A percentile compares a stretch with the other conserved stretches of the same genome.
Conservation (phyloP, 306 rosid genomes). For the Cucurbita moschata region DNA sequence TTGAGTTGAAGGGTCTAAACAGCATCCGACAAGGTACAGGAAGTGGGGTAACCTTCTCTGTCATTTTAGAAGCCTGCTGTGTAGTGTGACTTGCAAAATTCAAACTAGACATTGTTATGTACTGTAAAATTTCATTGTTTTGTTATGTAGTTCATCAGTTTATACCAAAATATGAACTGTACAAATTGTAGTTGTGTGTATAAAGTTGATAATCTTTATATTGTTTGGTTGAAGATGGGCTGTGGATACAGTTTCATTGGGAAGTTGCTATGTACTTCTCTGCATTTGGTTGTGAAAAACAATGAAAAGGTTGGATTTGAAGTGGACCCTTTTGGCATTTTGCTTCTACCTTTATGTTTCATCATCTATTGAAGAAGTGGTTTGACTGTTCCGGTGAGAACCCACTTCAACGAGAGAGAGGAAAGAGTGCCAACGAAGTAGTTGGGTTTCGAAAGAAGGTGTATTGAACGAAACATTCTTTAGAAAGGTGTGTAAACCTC, state of each 20-base stretch:
- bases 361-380: too few species aligned
- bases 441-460: too few species aligned
- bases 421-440: too few species aligned
- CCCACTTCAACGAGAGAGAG: too few species aligned
- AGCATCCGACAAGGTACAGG: neutral
- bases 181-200: slow-evolving; percentile 7
- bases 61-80: neutral
- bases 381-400: too few species aligned
- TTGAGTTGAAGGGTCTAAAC: neutral
- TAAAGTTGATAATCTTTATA: neutral
- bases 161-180: slow-evolving; percentile 2
- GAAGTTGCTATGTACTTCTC: neutral
- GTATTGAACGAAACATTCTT: too few species aligned
- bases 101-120: neutral
- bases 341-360: neutral
- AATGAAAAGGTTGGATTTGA: neutral
- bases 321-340: neutral
- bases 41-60: neutral
- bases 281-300: slow-evolving; percentile 1
- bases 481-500: too few species aligned
- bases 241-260: neutral
- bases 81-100: slow-evolving; percentile 1
- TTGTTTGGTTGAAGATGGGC: neutral
- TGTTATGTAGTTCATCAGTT: neutral
- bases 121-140: neutral